phyloP scores from a whole-genome alignment of 1,139 yeast species.

The Suhomyces maxii region DNA sequence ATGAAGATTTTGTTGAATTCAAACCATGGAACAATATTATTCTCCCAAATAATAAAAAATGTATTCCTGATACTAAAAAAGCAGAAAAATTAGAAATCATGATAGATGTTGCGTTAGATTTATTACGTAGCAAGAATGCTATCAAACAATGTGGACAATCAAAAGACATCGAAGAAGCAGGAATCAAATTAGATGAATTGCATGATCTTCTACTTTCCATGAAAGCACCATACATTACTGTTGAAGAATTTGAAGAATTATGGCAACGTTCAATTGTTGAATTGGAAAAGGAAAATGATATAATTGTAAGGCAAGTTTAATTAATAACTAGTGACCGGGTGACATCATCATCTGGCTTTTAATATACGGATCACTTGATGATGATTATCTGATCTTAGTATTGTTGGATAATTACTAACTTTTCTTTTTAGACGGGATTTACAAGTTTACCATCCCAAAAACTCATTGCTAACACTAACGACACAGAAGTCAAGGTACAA shows the following conservation, averaged over 20 bases:
- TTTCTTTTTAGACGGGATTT: conserved; percentile 32
- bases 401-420: conserved; percentile 19
- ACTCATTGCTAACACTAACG: conserved; percentile 27
- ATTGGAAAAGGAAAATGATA: conserved; percentile 70
- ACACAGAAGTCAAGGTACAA: conserved; percentile 33
- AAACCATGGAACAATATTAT: conserved; percentile 56
- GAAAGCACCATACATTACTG: conserved; percentile 61
- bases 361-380: background rate
- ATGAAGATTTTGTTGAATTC: conserved; percentile 60
- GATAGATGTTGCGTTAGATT: conserved; percentile 64
- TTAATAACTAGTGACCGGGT: background rate
- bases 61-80: conserved; percentile 77
- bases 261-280: conserved; percentile 71
- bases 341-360: background rate
- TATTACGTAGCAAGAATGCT: conserved; percentile 71
- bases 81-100: conserved; percentile 68
- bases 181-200: conserved; percentile 53
- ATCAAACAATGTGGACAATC: conserved; percentile 62
- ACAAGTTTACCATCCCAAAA: conserved; percentile 26
- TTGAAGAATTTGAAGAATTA: conserved; percentile 75
- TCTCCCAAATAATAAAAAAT: conserved; percentile 57
- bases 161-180: conserved; percentile 46
- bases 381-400: background rate
- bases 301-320: conserved; percentile 80
- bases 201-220: conserved; percentile 58